Conservation (phyloP, 345 rosid species). For the Mallotus nudiflorus region DNA sequence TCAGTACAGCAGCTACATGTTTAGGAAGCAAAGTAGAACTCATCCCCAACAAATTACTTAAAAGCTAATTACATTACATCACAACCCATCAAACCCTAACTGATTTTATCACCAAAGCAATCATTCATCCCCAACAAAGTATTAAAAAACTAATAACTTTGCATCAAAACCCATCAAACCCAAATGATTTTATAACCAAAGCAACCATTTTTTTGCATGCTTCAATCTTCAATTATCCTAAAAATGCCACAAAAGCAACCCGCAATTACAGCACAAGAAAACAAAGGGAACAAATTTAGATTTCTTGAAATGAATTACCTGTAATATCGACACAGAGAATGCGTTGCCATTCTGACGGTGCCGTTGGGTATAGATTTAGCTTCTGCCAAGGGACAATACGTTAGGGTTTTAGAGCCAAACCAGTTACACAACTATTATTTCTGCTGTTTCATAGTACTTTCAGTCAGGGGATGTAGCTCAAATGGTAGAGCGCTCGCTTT, state of each 20-base stretch:
- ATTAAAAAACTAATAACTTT: constrained; percentile 4
- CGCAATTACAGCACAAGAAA: too few species aligned
- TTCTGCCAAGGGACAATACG: too few species aligned
- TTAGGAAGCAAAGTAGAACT: constrained; percentile 60
- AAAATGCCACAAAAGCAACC: too few species aligned
- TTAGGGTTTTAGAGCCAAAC: neutral
- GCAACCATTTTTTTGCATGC: neutral
- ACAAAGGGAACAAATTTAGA: too few species aligned
- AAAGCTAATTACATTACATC: constrained; percentile 10
- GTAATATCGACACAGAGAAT: too few species aligned
- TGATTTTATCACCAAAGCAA: neutral
- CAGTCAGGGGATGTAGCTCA: constrained; percentile 43
- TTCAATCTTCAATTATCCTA: constrained; percentile 23
- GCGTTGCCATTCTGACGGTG: too few species aligned
- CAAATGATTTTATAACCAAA: neutral
- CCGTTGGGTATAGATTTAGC: too few species aligned
- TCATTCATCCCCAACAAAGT: constrained; percentile 49
- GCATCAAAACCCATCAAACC: constrained; percentile 11
- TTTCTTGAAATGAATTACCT: neutral
- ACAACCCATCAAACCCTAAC: constrained; percentile 20
- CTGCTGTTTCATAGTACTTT: too few species aligned
- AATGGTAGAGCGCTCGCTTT: constrained; percentile 73
- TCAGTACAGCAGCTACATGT: constrained; percentile 77
- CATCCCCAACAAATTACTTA: constrained; percentile 41
- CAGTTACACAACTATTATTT: neutral